Base-by-base conservation (phyloP, 345 rosid species). In the Psidium guajava region DNA sequence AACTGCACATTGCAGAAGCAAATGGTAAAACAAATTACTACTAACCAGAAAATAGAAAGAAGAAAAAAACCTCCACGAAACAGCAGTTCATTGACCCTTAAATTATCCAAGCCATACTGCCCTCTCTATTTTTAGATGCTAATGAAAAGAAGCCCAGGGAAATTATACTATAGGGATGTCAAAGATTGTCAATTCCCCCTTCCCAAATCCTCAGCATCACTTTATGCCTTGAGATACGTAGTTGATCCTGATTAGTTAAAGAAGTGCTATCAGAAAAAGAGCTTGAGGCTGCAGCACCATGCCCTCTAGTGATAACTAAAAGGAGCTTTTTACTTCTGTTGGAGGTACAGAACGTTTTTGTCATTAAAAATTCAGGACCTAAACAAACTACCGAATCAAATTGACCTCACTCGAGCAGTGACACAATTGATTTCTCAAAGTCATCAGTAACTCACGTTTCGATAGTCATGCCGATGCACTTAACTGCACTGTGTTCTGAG, bases 381-480 rank as follows among this genome's bases (percentile, higher is more conserved):
- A 74, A 81, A 15, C 24, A 54, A 51, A 47, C 42, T 57, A 58
- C 36, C 5, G 54, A 55, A 83, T 12, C 11, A 56, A 69, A 69
- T 69, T 69, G 77, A 69, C 77, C 77, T 36, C 77, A 36, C 47
- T 36, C 12, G 11, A 69, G 24, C 47, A 0, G 42, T 69, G 47
- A 69, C 80, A 4, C 25, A 2, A 2, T 36, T 36, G 25, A 69
- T 18, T 51, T 36, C 54, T 28, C 83, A 28, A 54, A 54, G 82
- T 51, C 42, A 57, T 22, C 54, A 52, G 58, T 44, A 77, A 90
- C 96, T 94, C 91, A 97, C 99, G 99, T 96, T 90, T 98, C 99
- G 85, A 98, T 96, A 1, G 99, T 98, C 99, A 98, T 98, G 90
- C 99, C 99, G 59, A 96, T 98, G 89, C 99, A 98, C 92, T 98